Conservation (phyloP, 1,284 basidiomycete species). For the Wallemia hederae region DNA sequence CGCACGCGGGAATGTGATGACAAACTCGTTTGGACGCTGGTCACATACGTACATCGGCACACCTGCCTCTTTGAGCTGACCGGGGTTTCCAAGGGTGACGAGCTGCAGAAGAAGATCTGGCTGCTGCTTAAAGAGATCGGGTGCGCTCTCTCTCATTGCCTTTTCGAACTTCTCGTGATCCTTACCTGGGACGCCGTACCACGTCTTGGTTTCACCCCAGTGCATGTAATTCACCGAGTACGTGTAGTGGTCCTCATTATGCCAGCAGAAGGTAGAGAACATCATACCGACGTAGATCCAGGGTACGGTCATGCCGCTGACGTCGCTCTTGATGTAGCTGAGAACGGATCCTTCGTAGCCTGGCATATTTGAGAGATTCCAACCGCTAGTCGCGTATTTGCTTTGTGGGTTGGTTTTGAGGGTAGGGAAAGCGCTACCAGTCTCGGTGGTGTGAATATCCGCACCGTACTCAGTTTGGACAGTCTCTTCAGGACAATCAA, state of each 20-base stretch:
- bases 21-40: slow-evolving; percentile 84
- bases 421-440: slow-evolving; percentile 87
- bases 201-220: slow-evolving; percentile 98
- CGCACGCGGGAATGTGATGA: slow-evolving; percentile 81
- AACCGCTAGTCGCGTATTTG: slow-evolving; percentile 62
- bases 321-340: slow-evolving; percentile 84
- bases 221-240: slow-evolving; percentile 94
- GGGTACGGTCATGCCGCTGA: slow-evolving; percentile 97
- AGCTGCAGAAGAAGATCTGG: slow-evolving; percentile 91
- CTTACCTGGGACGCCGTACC: slow-evolving; percentile 89
- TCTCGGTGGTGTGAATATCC: slow-evolving; percentile 88
- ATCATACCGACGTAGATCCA: slow-evolving; percentile 99
- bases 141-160: slow-evolving; percentile 78
- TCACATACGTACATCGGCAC: slow-evolving; percentile 87
- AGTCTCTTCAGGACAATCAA: slow-evolving; percentile 60
- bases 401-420: slow-evolving; percentile 70
- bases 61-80: slow-evolving; percentile 52
- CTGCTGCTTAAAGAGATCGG: slow-evolving; percentile 93
- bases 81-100: slow-evolving; percentile 91
- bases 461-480: slow-evolving; percentile 98
- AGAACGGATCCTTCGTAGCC: slow-evolving; percentile 47
- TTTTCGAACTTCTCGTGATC: slow-evolving; percentile 89
- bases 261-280: slow-evolving; percentile 99
- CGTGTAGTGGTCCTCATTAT: slow-evolving; percentile 99
- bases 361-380: slow-evolving; percentile 96